These are phyloP conservation scores for Lomentospora prolificans DNA, from an alignment of 2,329 filamentous ascomycete genomes.

Conservation along the genomic window DNA sequence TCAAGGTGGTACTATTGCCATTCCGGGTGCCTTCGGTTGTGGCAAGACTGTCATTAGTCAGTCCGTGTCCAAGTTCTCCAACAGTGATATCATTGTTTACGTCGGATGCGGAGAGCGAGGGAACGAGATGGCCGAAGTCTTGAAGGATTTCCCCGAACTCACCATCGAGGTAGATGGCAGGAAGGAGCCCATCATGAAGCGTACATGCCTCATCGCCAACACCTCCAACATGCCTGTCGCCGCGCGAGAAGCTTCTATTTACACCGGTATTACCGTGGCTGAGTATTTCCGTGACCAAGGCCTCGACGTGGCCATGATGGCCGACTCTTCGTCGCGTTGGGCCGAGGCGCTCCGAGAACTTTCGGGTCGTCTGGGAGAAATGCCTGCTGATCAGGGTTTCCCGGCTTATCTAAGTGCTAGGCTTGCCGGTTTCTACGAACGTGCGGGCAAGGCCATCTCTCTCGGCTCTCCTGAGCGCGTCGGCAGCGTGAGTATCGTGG, in stretches of 20 bases:
- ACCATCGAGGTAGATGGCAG: constrained; percentile 89
- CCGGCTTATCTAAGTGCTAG: constrained; percentile 94
- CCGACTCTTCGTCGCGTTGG: constrained; percentile 96
- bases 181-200: constrained; percentile 99
- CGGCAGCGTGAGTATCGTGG: constrained; percentile 95
- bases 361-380: constrained; percentile 96
- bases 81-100: constrained; percentile 98
- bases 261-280: constrained; percentile 87
- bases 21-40: constrained; percentile 95
- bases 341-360: constrained; percentile 97
- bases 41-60: constrained; percentile 99
- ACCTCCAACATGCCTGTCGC: constrained; percentile 99
- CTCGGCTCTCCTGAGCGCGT: constrained; percentile 81
- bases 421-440: constrained; percentile 98
- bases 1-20: constrained; percentile 94
- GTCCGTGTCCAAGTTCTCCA: constrained; percentile 98
- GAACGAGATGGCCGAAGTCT: constrained; percentile 98
- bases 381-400: constrained; percentile 99
- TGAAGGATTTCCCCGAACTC: constrained; percentile 99
- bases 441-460: constrained; percentile 76
- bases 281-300: constrained; percentile 98
- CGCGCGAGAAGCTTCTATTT: constrained; percentile 96
- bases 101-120: constrained; percentile 87
- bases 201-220: constrained; percentile 95
- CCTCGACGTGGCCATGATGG: constrained; percentile 99